Evolutionary conservation across 1,139 yeast species (phyloP), one percentile per base, ranked within the genome.

Genomic region (Yamadazyma mexicana): DNA sequence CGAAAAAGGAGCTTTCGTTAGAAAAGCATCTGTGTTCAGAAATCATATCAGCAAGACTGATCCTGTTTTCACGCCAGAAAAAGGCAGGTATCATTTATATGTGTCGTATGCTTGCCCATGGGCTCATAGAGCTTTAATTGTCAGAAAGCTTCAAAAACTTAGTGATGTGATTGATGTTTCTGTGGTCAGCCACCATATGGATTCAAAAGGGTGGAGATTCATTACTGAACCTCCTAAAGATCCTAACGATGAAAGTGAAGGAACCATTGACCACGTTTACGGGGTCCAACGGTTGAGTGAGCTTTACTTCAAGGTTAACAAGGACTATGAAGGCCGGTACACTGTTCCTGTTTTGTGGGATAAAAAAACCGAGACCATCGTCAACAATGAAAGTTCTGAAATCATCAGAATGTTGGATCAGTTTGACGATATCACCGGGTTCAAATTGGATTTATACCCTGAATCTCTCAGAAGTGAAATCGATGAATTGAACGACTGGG

Each of bases 291-390:
- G 88, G 51, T 52, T 91, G 40, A 73, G 83, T 32, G 84, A 91
- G 48, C 56, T 91, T 30, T 91, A 91, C 61, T 81, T 67, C 61
- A 82, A 81, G 60, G 88, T 87, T 11, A 71, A 87, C 40, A 83
- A 92, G 3, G 76, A 83, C 27, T 91, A 88, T 60, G 66, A 60
- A 15, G 96, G 94, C 3, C 73, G 97, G 47, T 86, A 79, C 59
- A 91, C 98, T 1, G 98, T 91, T 29, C 98, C 98, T 1, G 86
- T 89, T 2, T 71, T 91, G 51, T 91, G 96, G 95, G 98, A 91
- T 61, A 85, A 77, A 56, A 83, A 89, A 62, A 74, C 76, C 29
- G 67, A 78, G 43, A 86, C 95, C 2, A 86, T 91, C 59, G 98
- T 91, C 43, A 87, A 79, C 68, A 91, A 91, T 59, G 98, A 91